These are phyloP conservation scores for Komagataella populi DNA, from an alignment of 805 yeast species.

Conservation along the genomic window DNA sequence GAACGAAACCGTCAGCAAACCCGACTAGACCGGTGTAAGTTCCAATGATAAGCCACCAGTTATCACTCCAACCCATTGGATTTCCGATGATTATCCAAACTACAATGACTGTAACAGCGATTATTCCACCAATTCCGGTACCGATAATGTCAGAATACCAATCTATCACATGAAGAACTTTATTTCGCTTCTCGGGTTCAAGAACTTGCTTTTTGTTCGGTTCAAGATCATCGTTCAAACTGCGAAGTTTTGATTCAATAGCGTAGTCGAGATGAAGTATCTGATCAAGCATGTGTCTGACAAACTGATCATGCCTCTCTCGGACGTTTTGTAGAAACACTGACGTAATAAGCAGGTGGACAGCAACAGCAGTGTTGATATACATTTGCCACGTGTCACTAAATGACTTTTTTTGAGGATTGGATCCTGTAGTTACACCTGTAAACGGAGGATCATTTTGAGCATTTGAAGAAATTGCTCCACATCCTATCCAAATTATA, in stretches of 20 bases:
- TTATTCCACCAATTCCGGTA: constrained; percentile 23
- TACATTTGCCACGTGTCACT: constrained; percentile 26
- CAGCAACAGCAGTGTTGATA: constrained; percentile 27
- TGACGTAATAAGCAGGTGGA: constrained; percentile 19
- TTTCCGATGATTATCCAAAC: constrained; percentile 24
- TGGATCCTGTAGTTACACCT: neutral
- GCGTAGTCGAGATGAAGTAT: constrained; percentile 7
- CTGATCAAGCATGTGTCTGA: neutral
- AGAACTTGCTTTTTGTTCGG: constrained; percentile 8
- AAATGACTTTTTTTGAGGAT: constrained; percentile 9
- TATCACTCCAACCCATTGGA: constrained; percentile 20
- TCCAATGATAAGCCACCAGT: constrained; percentile 34
- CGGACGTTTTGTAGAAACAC: constrained; percentile 9
- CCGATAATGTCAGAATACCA: constrained; percentile 29
- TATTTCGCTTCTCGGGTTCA: constrained; percentile 13
- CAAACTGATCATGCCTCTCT: neutral
- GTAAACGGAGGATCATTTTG: neutral
- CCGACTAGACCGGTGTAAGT: constrained; percentile 31
- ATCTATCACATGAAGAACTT: constrained; percentile 14
- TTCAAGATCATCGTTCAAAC: constrained; percentile 18
- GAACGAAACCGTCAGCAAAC: constrained; percentile 26
- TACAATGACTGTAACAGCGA: constrained; percentile 18
- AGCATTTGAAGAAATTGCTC: constrained; percentile 11
- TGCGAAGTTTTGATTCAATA: constrained; percentile 5
- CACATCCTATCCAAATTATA: constrained; percentile 23